These are phyloP conservation scores for Phytophthora hybrid DNA, from an alignment of 352 stramenopile genomes.

Conservation along the genomic window DNA sequence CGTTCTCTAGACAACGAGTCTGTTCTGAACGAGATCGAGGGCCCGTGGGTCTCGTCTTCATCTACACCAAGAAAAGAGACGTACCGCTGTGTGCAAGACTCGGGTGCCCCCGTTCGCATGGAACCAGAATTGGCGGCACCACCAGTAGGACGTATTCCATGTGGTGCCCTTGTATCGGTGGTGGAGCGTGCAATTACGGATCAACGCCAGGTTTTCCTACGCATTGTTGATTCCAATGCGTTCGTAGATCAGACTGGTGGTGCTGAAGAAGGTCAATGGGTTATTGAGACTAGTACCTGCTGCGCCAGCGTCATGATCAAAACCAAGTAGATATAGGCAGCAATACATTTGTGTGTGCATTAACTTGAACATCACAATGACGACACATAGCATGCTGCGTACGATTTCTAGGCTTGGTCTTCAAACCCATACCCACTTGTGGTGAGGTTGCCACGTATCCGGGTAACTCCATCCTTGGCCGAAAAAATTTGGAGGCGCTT, in stretches of 20 bases:
- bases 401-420: constrained; percentile 1
- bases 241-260: background rate
- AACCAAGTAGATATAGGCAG: constrained; percentile 4
- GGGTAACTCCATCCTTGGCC: constrained; percentile 62
- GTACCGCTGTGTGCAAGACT: constrained; percentile 81
- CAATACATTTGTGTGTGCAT: background rate
- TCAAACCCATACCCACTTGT: constrained; percentile 64
- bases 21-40: constrained; percentile 69
- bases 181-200: constrained; percentile 63
- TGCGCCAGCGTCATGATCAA: constrained; percentile 84
- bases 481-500: constrained; percentile 75
- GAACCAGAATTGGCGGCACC: constrained; percentile 66
- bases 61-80: constrained; percentile 11
- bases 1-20: constrained; percentile 82
- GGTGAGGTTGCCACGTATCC: constrained; percentile 41
- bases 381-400: constrained; percentile 1
- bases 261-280: constrained; percentile 43
- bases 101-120: constrained; percentile 61
- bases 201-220: constrained; percentile 76
- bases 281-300: constrained; percentile 83
- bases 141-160: constrained; percentile 67
- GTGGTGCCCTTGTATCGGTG: constrained; percentile 58
- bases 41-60: constrained; percentile 43
- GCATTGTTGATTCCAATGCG: constrained; percentile 28
- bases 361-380: background rate